Conservation (phyloP, 1,284 basidiomycete genomes). For the Coriolopsis trogii region DNA sequence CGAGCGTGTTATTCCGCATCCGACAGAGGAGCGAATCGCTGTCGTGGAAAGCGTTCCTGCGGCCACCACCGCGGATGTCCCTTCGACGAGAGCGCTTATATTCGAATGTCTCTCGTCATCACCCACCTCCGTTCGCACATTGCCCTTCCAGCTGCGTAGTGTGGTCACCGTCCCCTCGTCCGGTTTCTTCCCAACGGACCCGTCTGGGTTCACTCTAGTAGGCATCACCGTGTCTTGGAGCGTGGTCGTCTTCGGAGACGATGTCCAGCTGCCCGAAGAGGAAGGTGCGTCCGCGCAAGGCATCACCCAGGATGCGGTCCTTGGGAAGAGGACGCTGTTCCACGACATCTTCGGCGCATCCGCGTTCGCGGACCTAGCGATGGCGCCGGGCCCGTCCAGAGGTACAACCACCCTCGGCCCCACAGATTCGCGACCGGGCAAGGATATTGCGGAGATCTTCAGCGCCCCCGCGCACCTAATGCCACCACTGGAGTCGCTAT, state of each 20-base stretch:
- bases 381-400: slow-evolving; percentile 22
- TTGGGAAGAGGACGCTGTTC: slow-evolving; percentile 64
- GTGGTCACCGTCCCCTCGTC: slow-evolving; percentile 49
- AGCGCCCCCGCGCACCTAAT: slow-evolving; percentile 80
- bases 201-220: slow-evolving; percentile 54
- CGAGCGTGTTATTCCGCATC: slow-evolving; percentile 54
- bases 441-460: slow-evolving; percentile 56
- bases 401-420: too few relatives aligned
- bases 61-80: slow-evolving; percentile 30
- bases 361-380: slow-evolving; percentile 47
- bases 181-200: slow-evolving; percentile 30
- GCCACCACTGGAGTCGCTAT: slow-evolving; percentile 77
- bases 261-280: slow-evolving; percentile 42
- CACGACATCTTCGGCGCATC: slow-evolving; percentile 84
- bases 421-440: too few relatives aligned
- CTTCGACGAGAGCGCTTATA: slow-evolving; percentile 47
- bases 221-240: slow-evolving; percentile 69
- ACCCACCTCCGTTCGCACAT: slow-evolving; percentile 43
- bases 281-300: slow-evolving; percentile 46
- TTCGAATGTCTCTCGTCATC: slow-evolving; percentile 50
- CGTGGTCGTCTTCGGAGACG: slow-evolving; percentile 66
- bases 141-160: slow-evolving; percentile 65
- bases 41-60: slow-evolving; percentile 47
- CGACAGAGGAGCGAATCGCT: slow-evolving; percentile 57
- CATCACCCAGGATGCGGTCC: slow-evolving; percentile 40